Evolutionary conservation across 768 basidiomycete species (phyloP), one percentile per base, ranked within the genome.

Genomic region (Leccinum boreale): DNA sequence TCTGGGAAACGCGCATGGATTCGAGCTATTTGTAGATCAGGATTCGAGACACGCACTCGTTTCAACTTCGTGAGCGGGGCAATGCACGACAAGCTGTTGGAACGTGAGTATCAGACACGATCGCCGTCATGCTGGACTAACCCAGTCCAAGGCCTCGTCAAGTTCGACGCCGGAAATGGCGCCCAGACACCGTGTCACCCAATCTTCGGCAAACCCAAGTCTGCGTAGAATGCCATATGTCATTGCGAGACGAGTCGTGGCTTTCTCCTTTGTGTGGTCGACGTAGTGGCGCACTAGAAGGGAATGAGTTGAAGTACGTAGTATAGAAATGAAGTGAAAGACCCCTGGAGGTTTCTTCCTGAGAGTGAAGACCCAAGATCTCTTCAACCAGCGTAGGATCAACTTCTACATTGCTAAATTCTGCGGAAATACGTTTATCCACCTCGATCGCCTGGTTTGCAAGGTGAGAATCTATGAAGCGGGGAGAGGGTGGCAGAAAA

Each of bases 101-200:
- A 28, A 42, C 23, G n/a, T 69, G 46, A 63, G 61, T 9, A 46
- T 31, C 53, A 39, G 49, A 33, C 26, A 24, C 50, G 21, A 47
- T 53, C 23, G 31, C 55, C 3, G 2, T 15, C 24, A 51, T 52
- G 23, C 19, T 33, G 19, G 24, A 70, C 84, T 56, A 62, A 96
- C 93, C 96, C 96, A 98, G 67, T 94, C 89, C 53, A 90, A 81
- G 10, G 91, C 93, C 52, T 93, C 89, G 15, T 98, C 95, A n/a
- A 93, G 74, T 24, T 91, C 90, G 31, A 88, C 74, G 12, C 86
- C 82, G 26, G 76, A 71, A 26, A 92, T 83, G 6, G 79, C 71
- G 52, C 76, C 73, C 47, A 98, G 72, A 69, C 93, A 97, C 63
- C 89, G 80, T 50, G 83, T 78, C 6, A 93, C 87, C 53, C 82